Evolutionary conservation across 208 protist genomes (phyloP).

Genomic region (Leishmania tarentolae): DNA sequence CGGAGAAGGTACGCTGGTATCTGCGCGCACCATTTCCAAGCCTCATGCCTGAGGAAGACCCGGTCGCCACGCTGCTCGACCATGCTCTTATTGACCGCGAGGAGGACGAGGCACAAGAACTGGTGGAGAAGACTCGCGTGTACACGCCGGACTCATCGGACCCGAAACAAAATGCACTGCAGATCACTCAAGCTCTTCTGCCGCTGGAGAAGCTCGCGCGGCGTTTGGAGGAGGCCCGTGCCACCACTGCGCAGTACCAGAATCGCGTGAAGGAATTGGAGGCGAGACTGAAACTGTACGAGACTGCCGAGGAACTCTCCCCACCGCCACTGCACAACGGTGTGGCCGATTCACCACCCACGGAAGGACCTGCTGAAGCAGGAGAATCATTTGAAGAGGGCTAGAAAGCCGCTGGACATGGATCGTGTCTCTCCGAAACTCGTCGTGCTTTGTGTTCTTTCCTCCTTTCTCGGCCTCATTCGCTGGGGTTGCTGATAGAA

Average conservation of each 20-base stretch:
- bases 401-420: background rate
- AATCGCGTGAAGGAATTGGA: constrained; percentile 19
- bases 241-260: constrained; percentile 10
- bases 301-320: background rate
- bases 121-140: constrained; percentile 23
- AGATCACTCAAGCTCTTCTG: constrained; percentile 17
- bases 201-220: constrained; percentile 18
- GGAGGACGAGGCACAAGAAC: constrained; percentile 30
- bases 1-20: constrained; percentile 31
- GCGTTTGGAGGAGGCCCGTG: constrained; percentile 15
- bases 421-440: background rate
- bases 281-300: constrained; percentile 2
- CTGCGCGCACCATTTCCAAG: constrained; percentile 19
- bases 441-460: background rate
- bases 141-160: background rate
- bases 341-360: background rate
- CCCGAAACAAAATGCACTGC: constrained; percentile 11
- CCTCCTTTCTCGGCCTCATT: background rate
- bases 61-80: constrained; percentile 33
- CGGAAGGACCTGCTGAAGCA: background rate
- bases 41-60: constrained; percentile 18
- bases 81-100: constrained; percentile 34
- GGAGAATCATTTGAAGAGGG: background rate
- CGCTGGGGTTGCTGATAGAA: background rate
- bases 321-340: background rate